A percentile compares a stretch with the other conserved stretches of the same genome.
phyloP scores from a whole-genome alignment of 169 alveolate species.

The Theileria orientalis region DNA sequence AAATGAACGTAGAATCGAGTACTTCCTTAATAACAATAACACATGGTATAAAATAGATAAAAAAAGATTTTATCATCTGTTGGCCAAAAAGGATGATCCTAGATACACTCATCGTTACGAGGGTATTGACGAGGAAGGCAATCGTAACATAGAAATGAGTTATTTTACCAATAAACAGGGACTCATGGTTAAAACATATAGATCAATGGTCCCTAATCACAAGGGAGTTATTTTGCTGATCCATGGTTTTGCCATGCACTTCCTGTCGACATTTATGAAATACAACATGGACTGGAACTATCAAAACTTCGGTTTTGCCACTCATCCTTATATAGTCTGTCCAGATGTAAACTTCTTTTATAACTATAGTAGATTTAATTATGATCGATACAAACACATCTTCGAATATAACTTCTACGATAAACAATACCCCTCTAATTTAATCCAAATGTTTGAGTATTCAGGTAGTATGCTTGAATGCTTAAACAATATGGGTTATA shows the following conservation, averaged over 20 bases:
- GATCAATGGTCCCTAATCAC: conserved; percentile 50
- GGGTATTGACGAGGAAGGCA: conserved; percentile 15
- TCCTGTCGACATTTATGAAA: conserved; percentile 53
- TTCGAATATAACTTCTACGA: conserved; percentile 10
- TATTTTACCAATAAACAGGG: conserved; percentile 63
- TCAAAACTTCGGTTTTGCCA: conserved; percentile 32
- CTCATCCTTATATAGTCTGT: conserved; percentile 1
- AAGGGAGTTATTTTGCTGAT: conserved; percentile 51
- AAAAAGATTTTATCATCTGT: background rate
- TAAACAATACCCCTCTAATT: background rate
- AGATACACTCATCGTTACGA: background rate
- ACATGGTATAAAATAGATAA: background rate
- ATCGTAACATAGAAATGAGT: conserved; percentile 51
- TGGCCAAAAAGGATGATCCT: background rate
- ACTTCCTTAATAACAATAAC: background rate
- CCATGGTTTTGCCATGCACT: conserved; percentile 64
- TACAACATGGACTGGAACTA: conserved; percentile 58
- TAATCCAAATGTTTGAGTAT: conserved; percentile 32
- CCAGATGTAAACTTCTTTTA: background rate
- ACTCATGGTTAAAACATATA: conserved; percentile 55
- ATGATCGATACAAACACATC: background rate
- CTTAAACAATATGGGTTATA: conserved; percentile 61
- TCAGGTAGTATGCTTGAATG: conserved; percentile 61
- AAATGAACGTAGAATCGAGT: background rate
- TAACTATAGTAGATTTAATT: background rate